Evolutionary conservation across 2,329 filamentous ascomycete genomes (phyloP), one percentile per base, ranked within the genome.

Genomic region (Pyrenophora tritici-repentis): DNA sequence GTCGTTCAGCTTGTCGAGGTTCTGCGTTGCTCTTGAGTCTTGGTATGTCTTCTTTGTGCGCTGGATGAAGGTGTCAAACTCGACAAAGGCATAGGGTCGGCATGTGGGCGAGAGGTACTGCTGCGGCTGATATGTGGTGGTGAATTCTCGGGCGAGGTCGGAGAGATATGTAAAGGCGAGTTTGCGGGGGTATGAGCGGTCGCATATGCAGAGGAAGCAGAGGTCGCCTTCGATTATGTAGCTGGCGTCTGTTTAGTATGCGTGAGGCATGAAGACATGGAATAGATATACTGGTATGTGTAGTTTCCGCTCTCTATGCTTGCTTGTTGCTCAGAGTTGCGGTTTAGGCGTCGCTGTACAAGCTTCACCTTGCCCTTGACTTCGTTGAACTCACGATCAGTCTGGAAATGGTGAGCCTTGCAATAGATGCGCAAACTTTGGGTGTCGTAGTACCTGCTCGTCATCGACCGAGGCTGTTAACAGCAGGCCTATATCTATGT

Each of bases 111-210:
- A 85, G 68, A 88, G 85, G 63, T 96, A 87, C 76, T 94, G 88
- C 48, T 81, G 72, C 14, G 83, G 72, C 40, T 86, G 83, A 81
- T 99, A 95, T 50, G 88, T 91, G 60, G 86, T 92, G 58, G 86
- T 86, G 81, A 99, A 99, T 79, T 99, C 94, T 74, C 85, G 84
- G 52, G 89, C 84, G 47, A 99, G 84, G 79, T 99, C 94, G 65
- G 90, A 86, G 55, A 99, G 91, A 83, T 97, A 99, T 55, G 93
- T 97, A 77, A 99, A 96, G 70, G 95, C 93, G 41, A 99, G 89
- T 78, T 99, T 97, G 76, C 94, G 93, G 51, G 94, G 93, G 81
- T 97, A 99, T 49, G 90, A 90, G 50, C 86, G 83, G 75, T 97
- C 92, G 80, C 90, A 92, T 76, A 99, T 93, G 81, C 89, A 91